Evolutionary conservation across 371 early-diverging fungal species (phyloP).

Genomic region (Polyrhizophydium stewartii): DNA sequence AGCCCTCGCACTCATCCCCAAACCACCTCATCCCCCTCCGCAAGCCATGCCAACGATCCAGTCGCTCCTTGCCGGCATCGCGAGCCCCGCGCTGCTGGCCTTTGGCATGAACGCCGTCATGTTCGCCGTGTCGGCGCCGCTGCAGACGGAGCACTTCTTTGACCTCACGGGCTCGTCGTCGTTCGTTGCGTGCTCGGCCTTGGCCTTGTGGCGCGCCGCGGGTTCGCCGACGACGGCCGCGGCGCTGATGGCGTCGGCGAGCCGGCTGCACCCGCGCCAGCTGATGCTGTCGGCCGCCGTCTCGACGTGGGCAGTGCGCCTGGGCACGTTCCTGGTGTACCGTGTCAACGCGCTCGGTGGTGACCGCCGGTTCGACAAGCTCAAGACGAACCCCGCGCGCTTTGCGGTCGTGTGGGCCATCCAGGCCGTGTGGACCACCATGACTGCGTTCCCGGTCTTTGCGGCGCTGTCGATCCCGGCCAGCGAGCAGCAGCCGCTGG

Average conservation of each 20-base stretch:
- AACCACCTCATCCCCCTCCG: too few relatives aligned
- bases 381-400: constrained; percentile 25
- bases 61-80: too few relatives aligned
- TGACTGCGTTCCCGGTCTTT: constrained; percentile 36
- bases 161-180: neutral
- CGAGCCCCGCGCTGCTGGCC: neutral
- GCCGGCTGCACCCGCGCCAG: constrained; percentile 20
- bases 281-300: constrained; percentile 24
- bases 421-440: constrained; percentile 40
- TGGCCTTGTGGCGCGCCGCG: neutral
- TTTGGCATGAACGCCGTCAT: neutral
- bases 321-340: constrained; percentile 37
- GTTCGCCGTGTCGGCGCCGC: neutral
- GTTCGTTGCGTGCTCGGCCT: neutral
- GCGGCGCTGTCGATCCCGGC: constrained; percentile 28
- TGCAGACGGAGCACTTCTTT: neutral
- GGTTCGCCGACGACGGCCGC: too few relatives aligned
- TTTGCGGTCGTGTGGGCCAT: constrained; percentile 31
- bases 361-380: constrained; percentile 28
- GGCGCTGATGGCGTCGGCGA: too few relatives aligned
- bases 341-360: constrained; percentile 7
- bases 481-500: constrained; percentile 19
- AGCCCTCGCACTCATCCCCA: too few relatives aligned
- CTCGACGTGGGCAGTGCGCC: constrained; percentile 29
- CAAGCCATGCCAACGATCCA: too few relatives aligned